These are phyloP conservation scores for Fusarium nygamai DNA, from an alignment of 2,329 filamentous ascomycete genomes.

Conservation along the genomic window DNA sequence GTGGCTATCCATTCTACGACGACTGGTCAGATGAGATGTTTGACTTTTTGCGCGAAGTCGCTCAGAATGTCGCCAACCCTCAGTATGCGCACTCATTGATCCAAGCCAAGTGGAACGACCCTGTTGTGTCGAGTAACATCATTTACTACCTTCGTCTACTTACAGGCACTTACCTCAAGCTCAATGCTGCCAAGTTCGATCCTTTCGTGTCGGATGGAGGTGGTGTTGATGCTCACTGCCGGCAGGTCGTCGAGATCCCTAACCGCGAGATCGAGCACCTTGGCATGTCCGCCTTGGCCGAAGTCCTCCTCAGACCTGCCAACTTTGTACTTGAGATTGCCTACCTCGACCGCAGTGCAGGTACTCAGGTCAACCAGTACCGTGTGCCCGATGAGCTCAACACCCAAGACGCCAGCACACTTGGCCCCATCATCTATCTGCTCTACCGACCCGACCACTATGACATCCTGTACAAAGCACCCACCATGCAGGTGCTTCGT, in stretches of 20 bases:
- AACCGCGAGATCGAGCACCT: constrained; percentile 90
- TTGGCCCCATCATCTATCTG: constrained; percentile 65
- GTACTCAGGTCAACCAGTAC: constrained; percentile 78
- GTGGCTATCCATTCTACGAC: constrained; percentile 77
- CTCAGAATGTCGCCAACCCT: constrained; percentile 67
- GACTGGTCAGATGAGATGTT: constrained; percentile 85
- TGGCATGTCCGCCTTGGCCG: constrained; percentile 80
- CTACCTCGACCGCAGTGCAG: constrained; percentile 88
- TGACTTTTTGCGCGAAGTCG: constrained; percentile 72
- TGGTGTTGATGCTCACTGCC: constrained; percentile 75
- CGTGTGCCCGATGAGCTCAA: constrained; percentile 68
- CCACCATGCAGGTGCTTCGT: constrained; percentile 63
- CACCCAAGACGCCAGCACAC: constrained; percentile 52
- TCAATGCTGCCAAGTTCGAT: constrained; percentile 73
- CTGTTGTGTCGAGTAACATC: constrained; percentile 73
- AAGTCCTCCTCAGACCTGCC: constrained; percentile 81
- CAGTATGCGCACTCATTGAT: constrained; percentile 65
- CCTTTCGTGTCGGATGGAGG: constrained; percentile 74
- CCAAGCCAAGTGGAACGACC: constrained; percentile 77
- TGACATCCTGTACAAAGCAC: constrained; percentile 83
- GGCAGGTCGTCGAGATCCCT: constrained; percentile 75
- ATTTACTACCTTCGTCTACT: constrained; percentile 88
- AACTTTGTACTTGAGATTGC: constrained; percentile 86
- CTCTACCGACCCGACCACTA: constrained; percentile 86
- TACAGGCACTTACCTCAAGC: constrained; percentile 85